These are phyloP conservation scores for Kappamyces sp. DNA, from an alignment of 192 early-diverging fungal genomes.

Conservation along the genomic window DNA sequence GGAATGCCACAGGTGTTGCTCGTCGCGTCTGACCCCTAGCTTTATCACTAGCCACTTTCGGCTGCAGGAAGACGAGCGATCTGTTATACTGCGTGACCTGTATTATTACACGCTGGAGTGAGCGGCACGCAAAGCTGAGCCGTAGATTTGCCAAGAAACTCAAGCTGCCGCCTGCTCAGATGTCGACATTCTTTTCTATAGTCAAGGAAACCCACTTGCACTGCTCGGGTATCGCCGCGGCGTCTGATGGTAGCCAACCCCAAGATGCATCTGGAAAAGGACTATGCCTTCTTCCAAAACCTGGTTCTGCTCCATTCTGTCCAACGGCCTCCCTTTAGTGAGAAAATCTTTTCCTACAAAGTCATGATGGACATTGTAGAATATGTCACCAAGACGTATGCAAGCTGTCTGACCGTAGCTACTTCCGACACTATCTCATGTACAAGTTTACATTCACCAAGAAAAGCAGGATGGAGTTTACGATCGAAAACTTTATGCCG, in stretches of 20 bases:
- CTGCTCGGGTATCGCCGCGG: conserved; percentile 21
- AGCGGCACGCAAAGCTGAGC: neutral
- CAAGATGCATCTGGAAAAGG: conserved; percentile 34
- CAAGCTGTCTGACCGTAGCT: conserved; percentile 22
- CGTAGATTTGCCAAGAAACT: conserved; percentile 36
- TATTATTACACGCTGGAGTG: conserved; percentile 48
- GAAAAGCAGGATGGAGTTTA: conserved; percentile 45
- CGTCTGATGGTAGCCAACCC: conserved; percentile 26
- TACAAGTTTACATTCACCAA: conserved; percentile 57
- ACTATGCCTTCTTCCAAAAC: conserved; percentile 42
- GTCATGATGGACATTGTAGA: conserved; percentile 41
- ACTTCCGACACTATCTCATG: conserved; percentile 54
- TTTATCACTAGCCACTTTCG: neutral
- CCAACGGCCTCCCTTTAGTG: conserved; percentile 42
- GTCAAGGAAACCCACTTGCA: conserved; percentile 42
- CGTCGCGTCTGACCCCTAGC: too few species aligned
- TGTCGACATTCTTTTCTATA: conserved; percentile 53
- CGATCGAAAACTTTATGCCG: conserved; percentile 28
- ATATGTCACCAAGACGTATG: conserved; percentile 44
- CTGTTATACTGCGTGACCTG: conserved; percentile 43
- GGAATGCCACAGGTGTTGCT: too few species aligned
- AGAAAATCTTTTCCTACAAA: conserved; percentile 38
- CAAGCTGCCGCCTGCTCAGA: conserved; percentile 42
- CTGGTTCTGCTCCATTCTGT: conserved; percentile 40
- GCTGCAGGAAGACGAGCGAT: conserved; percentile 20